Conservation (phyloP, 192 early-diverging fungal species). For the Globomyces pollinis-pini region DNA sequence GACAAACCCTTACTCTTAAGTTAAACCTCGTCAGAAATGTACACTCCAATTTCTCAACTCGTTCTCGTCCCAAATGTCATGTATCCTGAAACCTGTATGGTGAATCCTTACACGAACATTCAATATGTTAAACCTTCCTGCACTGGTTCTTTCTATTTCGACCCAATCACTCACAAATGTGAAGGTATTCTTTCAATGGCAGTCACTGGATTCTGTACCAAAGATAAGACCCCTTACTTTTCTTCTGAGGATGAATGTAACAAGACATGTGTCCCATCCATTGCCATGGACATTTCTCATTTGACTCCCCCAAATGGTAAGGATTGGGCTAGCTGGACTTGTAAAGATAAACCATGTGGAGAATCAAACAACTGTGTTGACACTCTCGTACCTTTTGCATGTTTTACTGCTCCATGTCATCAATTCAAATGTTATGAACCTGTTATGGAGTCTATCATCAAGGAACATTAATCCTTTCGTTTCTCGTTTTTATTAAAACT, state of each 20-base stretch:
- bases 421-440: conserved; percentile 2
- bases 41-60: background rate
- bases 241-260: background rate
- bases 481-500: too few relatives aligned
- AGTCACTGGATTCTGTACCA: background rate
- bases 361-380: background rate
- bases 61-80: background rate
- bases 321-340: background rate
- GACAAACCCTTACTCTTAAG: too few relatives aligned
- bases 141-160: background rate
- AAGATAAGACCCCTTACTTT: background rate
- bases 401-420: background rate
- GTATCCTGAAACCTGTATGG: background rate
- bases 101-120: background rate
- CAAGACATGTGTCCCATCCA: background rate
- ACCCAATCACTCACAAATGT: background rate
- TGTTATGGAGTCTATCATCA: background rate
- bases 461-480: background rate
- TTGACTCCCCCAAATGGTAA: background rate
- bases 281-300: background rate
- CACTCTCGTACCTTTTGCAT: background rate
- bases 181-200: background rate
- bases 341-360: background rate
- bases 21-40: too few relatives aligned
- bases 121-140: background rate